Base-by-base conservation (phyloP, 2,329 filamentous ascomycete species). In the Cyclaneusma minus region DNA sequence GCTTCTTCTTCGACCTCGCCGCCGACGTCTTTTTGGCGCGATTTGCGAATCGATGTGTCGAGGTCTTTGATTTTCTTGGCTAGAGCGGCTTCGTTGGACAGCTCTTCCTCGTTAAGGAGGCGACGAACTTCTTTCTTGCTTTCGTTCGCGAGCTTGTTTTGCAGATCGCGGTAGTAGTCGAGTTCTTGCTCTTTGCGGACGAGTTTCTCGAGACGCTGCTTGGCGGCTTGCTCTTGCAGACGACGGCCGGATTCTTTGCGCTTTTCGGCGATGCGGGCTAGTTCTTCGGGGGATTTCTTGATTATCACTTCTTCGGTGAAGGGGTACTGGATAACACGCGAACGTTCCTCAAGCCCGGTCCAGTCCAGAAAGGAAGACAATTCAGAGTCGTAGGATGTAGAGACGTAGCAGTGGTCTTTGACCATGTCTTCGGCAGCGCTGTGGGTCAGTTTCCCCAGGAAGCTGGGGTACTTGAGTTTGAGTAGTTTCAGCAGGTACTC, bases 171-270 rank as follows among this genome's bases (percentile, higher is more conserved):
- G 60, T 85, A 94, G 51, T 93, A 94, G 40, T 92, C 85, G 2
- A 95, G 58, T 47, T 95, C 85, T 46, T 92, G 74, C 53, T 98
- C 89, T 52, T 98, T 98, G 45, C 81, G 80, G 48, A 95, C 82
- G 24, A 98, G 61, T 43, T 92, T 92, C 37, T 98, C 89, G 1
- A 98, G 58, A 6, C 89, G 76, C 83, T 94, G 93, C 52, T 93
- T 95, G 7, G 87, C 87, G 0, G 89, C 89, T 51, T 98, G 89
- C 43, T 94, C 84, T 50, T 98, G 89, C 14, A 98, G 49, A 23
- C 91, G 66, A 36, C 89, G 66, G 0, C 89, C 89, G 39, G 83
- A 89, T 52, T 98, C 89, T 49, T 91, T 92, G 46, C 92, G 83
- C 48, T 87, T 78, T 58, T 98, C 89, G 7, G 87, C 84, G 36